Conservation (phyloP, 495 filamentous ascomycete species). For the Clohesyomyces aquaticus region DNA sequence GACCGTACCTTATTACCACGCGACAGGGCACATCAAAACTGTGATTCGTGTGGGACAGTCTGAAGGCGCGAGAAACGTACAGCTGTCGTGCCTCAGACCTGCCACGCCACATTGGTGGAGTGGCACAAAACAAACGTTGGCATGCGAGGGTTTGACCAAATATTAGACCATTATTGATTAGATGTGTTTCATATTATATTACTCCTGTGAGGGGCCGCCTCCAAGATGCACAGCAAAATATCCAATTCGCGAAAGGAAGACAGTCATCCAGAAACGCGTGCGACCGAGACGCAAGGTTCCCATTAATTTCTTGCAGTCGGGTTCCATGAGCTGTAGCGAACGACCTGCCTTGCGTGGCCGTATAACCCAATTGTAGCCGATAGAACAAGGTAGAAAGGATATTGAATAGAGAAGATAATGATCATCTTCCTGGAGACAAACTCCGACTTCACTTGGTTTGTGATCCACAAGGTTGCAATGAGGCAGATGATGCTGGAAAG, state of each 20-base stretch:
- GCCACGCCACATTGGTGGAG: too few species aligned
- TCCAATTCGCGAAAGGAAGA: neutral
- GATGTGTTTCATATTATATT: too few species aligned
- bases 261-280: neutral
- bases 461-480: constrained; percentile 45
- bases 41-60: too few species aligned
- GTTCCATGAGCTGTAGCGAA: constrained; percentile 47
- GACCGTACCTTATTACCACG: too few species aligned
- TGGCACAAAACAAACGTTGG: too few species aligned
- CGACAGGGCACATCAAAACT: too few species aligned
- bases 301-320: constrained; percentile 43
- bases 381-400: constrained; percentile 45
- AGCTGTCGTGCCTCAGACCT: too few species aligned
- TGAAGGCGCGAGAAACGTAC: too few species aligned
- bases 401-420: constrained; percentile 42
- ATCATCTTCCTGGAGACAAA: constrained; percentile 42
- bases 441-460: constrained; percentile 43
- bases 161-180: too few species aligned
- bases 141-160: too few species aligned
- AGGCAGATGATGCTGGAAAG: constrained; percentile 39
- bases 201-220: too few species aligned
- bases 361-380: constrained; percentile 45
- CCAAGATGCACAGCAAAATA: neutral
- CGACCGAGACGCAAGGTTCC: neutral
- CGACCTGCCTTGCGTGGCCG: constrained; percentile 46